Evolutionary conservation across 2,329 filamentous ascomycete genomes (phyloP).

Genomic region (Clarireedia hainanense): DNA sequence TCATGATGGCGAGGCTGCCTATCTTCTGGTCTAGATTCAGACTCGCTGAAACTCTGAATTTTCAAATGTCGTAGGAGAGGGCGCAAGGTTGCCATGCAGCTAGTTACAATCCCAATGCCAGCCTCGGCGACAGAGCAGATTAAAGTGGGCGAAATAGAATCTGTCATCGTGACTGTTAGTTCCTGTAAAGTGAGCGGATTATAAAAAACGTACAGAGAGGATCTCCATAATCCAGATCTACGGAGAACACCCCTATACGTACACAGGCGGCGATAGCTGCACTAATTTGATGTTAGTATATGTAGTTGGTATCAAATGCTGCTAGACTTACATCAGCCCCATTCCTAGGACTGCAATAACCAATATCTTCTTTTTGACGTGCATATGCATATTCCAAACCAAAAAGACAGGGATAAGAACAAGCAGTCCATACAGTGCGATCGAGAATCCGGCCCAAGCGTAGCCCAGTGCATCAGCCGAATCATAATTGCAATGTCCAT

Average conservation of each 20-base stretch:
- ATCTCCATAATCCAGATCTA: constrained; percentile 5
- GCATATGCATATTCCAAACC: constrained; percentile 10
- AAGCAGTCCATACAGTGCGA: constrained; percentile 3
- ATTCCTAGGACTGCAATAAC: constrained; percentile 3
- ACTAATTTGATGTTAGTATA: neutral
- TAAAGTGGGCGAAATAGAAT: constrained; percentile 4
- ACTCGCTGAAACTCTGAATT: constrained; percentile 1
- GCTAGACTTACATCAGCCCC: constrained; percentile 1
- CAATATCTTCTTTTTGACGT: constrained; percentile 1
- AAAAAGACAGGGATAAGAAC: constrained; percentile 1
- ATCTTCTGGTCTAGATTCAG: neutral
- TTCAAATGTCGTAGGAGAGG: constrained; percentile 4
- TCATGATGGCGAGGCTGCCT: neutral
- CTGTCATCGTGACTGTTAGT: neutral
- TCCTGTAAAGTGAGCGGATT: neutral
- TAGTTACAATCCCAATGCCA: constrained; percentile 4
- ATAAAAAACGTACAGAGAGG: neutral
- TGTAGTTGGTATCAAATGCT: neutral
- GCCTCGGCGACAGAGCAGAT: constrained; percentile 7
- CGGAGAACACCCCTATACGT: neutral
- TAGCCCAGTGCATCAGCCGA: constrained; percentile 3
- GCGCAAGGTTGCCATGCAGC: constrained; percentile 4
- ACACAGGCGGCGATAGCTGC: neutral
- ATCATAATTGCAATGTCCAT: constrained; percentile 5
- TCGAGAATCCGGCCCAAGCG: constrained; percentile 1